Evolutionary conservation across 1,284 basidiomycete genomes (phyloP), one percentile per base, ranked within the genome.

Genomic region (Ustilago esculenta): DNA sequence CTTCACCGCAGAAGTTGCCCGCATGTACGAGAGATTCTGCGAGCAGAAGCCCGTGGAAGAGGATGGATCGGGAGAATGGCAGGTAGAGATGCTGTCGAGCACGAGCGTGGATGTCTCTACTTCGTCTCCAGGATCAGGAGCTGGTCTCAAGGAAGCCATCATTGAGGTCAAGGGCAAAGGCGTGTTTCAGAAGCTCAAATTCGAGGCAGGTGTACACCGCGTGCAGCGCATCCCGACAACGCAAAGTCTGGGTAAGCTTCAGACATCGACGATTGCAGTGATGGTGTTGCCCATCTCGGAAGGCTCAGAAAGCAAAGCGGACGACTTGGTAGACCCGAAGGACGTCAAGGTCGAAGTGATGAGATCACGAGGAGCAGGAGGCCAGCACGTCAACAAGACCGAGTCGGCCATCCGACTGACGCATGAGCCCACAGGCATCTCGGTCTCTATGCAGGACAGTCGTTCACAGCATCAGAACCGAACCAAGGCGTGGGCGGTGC

Each of bases 351-450:
- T 92, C 2, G 95, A 98, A 77, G 92, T 95, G 39, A 97, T 98
- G 94, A 88, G 95, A 17, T 88, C 94, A 0, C 85, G 93, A 29
- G 96, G 96, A 41, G 95, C 96, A 3, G 96, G 96, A 43, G 95
- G 96, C n/a, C 94, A 94, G 86, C 95, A 98, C 84, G 96, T 98
- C 76, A 99, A 98, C 84, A 93, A 92, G 86, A 98, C 95, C 0
- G 96, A 98, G 83, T 97, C 94, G 0, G 96, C 96, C 1, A 92
- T 99, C n/a, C 89, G 96, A 1, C 83, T 98, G 30, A 96, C 94
- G 0, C 96, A 98, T 76, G 84, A 92, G 12, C 95, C 96, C 0
- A 92, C 93, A 1, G 94, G 94, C 0, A 91, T 98, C 53, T 90
- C 90, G 0, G 96, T 98, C 9, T 94, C 93, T 4, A 98, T 98